Base-by-base conservation (phyloP, 805 yeast species). In the Cyberlindnera galapagoensis region DNA sequence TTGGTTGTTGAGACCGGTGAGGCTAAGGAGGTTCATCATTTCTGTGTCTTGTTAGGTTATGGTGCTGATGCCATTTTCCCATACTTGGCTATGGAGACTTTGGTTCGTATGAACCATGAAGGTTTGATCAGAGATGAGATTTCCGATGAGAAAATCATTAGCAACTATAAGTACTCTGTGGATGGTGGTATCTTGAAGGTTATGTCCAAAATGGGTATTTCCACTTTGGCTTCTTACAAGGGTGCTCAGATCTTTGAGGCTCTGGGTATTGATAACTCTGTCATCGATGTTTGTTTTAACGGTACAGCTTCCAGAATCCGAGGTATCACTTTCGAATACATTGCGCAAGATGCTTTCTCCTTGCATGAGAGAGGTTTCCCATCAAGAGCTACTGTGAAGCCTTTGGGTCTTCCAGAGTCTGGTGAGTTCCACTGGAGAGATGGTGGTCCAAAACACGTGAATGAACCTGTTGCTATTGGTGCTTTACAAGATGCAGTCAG, bases 341-440 rank as follows among this genome's bases (percentile, higher is more conserved):
- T 90, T 56, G 96, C 98, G 10, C 95, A 86, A 63, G 98, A 90
- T 64, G 95, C 97, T 1, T 80, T 92, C 60, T 74, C 95, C 23
- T 59, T 90, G 60, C 98, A 90, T 60, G 95, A 84, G 57, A 74
- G 87, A 46, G 98, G 96, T 13, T 90, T 67, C 59, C 97, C 97
- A 33, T 54, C 76, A 21, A 73, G 95, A 54, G 71, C 66, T 11
- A 76, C 86, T 17, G 62, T 81, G 43, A 87, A 85, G 21, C 67
- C 74, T 22, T 80, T 81, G 10, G 55, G 57, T 19, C 69, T 92
- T 41, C 94, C 95, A 19, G 97, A 90, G 61, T 74, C 88, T 39
- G 98, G 98, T 61, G 97, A 92, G 58, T 92, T 87, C 55, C 95
- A 92, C 62, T 90, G 95, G 94, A 78, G 98, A 65, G 97, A 90